Conservation (phyloP, 345 rosid genomes). For the Lepidium sativum region DNA sequence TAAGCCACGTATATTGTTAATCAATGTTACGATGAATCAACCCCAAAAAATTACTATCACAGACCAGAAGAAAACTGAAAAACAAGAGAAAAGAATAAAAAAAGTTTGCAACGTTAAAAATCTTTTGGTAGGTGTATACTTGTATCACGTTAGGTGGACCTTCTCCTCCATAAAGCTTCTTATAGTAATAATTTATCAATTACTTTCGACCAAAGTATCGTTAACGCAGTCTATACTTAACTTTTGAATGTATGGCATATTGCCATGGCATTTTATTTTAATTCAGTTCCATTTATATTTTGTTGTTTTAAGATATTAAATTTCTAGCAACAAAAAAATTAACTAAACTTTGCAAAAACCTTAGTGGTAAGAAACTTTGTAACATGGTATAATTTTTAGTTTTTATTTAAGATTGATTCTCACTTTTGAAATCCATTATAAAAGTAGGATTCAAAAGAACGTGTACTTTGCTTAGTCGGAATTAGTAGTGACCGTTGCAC, state of each 20-base stretch:
- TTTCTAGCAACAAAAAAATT: no score
- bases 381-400: no score
- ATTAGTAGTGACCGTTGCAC: not conserved
- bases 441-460: no score
- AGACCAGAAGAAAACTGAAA: not conserved
- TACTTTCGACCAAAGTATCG: not conserved
- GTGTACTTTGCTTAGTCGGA: no score
- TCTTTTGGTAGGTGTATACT: not conserved
- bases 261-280: no score
- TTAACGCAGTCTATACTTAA: not conserved
- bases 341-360: no score
- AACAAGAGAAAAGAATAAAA: not conserved
- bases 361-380: no score
- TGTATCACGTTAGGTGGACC: slow-evolving; percentile 11
- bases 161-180: not conserved
- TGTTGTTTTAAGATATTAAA: no score
- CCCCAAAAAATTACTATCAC: not conserved
- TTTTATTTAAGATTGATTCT: no score
- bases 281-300: no score
- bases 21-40: not conserved
- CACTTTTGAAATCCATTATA: no score
- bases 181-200: not conserved
- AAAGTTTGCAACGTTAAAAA: not conserved
- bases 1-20: slow-evolving; percentile 17
- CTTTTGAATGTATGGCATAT: no score